Percentiles rank a stretch among this genome's conserved stretches.
Conservation (phyloP, 78 protist genomes). For the Abeoforma whisleri region DNA sequence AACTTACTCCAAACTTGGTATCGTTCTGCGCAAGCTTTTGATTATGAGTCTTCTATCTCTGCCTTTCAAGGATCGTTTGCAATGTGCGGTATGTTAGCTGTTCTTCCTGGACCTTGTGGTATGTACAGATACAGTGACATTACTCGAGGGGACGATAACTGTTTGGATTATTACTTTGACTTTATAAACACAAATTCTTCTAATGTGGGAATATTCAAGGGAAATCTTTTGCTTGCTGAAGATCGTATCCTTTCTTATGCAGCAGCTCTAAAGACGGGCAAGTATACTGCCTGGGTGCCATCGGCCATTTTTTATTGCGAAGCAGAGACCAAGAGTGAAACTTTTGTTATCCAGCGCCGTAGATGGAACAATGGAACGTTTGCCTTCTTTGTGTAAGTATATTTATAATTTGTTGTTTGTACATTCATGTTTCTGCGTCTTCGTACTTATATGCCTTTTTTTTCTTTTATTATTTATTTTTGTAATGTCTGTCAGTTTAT, state of each 20-base stretch:
- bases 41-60: constrained; percentile 14
- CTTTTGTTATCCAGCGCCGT: constrained; percentile 23
- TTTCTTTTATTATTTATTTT: too few relatives aligned
- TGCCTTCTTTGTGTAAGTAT: too few relatives aligned
- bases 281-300: constrained; percentile 3
- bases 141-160: not conserved
- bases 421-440: too few relatives aligned
- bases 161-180: constrained; percentile 20
- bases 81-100: constrained; percentile 27
- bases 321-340: constrained; percentile 28
- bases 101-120: constrained; percentile 40
- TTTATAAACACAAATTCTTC: not conserved
- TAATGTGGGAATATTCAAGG: constrained; percentile 7
- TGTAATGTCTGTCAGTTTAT: too few relatives aligned
- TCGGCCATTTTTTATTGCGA: not conserved
- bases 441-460: too few relatives aligned
- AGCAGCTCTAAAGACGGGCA: constrained; percentile 18
- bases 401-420: too few relatives aligned
- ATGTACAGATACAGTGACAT: constrained; percentile 5
- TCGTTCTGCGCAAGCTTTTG: constrained; percentile 33
- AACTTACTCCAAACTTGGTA: not conserved
- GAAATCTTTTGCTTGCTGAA: constrained; percentile 29
- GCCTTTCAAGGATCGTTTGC: constrained; percentile 21
- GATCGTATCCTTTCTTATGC: constrained; percentile 38
- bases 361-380: constrained; percentile 33